Conservation (phyloP, 148 eudicot genomes). For the Camellia sinensis region DNA sequence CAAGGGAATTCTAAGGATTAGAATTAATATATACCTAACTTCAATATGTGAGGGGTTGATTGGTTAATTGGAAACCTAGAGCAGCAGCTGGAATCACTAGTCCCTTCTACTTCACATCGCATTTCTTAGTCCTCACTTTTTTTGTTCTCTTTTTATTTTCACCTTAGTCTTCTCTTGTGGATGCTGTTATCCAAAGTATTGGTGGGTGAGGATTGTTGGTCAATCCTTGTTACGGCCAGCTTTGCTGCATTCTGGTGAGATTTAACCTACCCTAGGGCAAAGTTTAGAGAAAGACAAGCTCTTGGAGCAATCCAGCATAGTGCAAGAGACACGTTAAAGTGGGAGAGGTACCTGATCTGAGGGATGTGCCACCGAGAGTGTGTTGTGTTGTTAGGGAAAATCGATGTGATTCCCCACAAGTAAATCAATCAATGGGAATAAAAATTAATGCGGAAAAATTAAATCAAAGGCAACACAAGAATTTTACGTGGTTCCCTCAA, state of each 20-base stretch:
- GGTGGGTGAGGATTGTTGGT: too few species aligned
- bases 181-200: too few species aligned
- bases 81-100: background rate
- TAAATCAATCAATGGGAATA: too few species aligned
- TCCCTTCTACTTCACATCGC: background rate
- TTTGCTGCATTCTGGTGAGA: background rate
- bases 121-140: background rate
- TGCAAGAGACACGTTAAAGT: background rate
- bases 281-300: background rate
- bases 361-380: background rate
- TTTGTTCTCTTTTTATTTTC: background rate
- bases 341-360: background rate
- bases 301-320: constrained; percentile 6
- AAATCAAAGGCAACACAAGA: too few species aligned
- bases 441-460: too few species aligned
- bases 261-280: background rate
- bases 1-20: background rate
- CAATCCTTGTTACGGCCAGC: background rate
- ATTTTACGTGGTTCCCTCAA: too few species aligned
- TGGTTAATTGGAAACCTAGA: background rate
- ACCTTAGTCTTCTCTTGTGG: too few species aligned
- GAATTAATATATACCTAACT: too few species aligned
- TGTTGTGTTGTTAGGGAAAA: too few species aligned
- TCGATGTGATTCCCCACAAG: too few species aligned
- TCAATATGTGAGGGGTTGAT: background rate